phyloP scores from a whole-genome alignment of 2,329 filamentous ascomycete species.

The Alternaria atra region DNA sequence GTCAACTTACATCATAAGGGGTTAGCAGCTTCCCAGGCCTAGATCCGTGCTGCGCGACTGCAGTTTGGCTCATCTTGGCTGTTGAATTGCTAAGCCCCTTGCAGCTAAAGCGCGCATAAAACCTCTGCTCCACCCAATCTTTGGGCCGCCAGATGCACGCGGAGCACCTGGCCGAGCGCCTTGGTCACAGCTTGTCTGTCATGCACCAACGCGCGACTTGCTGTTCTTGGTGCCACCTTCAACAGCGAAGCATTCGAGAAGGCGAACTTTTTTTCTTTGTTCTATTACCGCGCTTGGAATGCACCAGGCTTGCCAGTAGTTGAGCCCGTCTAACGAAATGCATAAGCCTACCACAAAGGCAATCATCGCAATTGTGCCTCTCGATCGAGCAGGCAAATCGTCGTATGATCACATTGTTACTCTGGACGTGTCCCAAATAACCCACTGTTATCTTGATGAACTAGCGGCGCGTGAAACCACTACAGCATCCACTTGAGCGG shows the following conservation, averaged over 20 bases:
- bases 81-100: constrained; percentile 15
- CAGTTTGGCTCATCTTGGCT: constrained; percentile 29
- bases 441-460: constrained; percentile 2
- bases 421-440: constrained; percentile 1
- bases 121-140: constrained; percentile 6
- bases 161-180: constrained; percentile 33
- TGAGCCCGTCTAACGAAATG: constrained; percentile 3
- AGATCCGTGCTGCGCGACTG: constrained; percentile 21
- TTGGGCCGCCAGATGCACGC: constrained; percentile 13
- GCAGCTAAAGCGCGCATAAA: constrained; percentile 21
- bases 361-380: not conserved
- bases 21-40: constrained; percentile 23
- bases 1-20: constrained; percentile 13
- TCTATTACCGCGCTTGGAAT: constrained; percentile 1
- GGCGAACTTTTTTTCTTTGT: constrained; percentile 14
- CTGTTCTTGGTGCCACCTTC: constrained; percentile 17
- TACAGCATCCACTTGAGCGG: constrained; percentile 2
- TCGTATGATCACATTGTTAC: not conserved
- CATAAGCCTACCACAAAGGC: not conserved
- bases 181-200: constrained; percentile 24
- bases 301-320: not conserved
- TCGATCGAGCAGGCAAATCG: not conserved
- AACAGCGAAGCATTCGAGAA: constrained; percentile 10
- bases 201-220: constrained; percentile 28
- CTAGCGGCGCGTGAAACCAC: constrained; percentile 10